phyloP scores from a whole-genome alignment of 352 stramenopile species.

The Blastocystis sp. region DNA sequence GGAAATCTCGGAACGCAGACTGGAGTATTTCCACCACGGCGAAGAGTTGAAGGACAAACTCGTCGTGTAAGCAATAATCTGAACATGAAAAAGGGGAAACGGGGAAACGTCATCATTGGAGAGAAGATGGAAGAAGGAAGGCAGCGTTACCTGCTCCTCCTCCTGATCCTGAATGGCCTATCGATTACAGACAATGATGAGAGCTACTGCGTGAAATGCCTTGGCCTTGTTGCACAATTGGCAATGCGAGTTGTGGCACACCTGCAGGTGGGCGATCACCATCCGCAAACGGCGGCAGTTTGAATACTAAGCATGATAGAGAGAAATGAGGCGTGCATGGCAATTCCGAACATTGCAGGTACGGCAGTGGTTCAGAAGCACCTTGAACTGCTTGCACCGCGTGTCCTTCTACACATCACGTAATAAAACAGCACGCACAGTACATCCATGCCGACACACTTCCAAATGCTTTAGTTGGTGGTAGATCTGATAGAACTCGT shows the following conservation, averaged over 20 bases:
- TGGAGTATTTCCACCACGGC: constrained; percentile 48
- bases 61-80: constrained; percentile 10
- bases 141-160: neutral
- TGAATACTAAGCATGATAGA: constrained; percentile 3
- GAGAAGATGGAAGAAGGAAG: neutral
- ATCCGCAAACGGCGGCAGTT: constrained; percentile 10
- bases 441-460: constrained; percentile 1
- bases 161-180: neutral
- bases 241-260: constrained; percentile 19
- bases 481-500: neutral
- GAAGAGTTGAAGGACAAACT: neutral
- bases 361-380: neutral
- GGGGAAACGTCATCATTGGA: neutral
- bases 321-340: neutral
- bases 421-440: neutral
- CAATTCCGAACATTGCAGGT: constrained; percentile 11
- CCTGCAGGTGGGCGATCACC: constrained; percentile 22
- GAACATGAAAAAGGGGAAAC: neutral
- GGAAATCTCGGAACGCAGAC: constrained; percentile 20
- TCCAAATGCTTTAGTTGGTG: constrained; percentile 41
- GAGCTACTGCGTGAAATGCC: constrained; percentile 7
- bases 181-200: neutral
- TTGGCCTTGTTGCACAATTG: neutral
- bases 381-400: constrained; percentile 32
- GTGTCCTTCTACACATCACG: constrained; percentile 31